Conservation (phyloP, 1,284 basidiomycete species). For the Limonomyces culmigenus region DNA sequence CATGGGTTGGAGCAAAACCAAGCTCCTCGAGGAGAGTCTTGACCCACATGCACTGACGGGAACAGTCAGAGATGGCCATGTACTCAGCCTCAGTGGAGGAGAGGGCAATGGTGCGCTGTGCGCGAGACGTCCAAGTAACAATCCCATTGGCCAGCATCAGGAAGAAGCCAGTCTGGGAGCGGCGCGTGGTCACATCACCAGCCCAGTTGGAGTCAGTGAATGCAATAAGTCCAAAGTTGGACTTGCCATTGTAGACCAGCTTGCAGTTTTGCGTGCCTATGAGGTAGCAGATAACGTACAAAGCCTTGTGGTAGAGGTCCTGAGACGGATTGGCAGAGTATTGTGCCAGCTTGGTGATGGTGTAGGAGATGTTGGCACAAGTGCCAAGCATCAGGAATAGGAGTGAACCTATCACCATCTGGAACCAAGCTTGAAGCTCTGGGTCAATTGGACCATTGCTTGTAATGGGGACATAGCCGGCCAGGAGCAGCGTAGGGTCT, state of each 20-base stretch:
- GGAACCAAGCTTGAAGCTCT: constrained; percentile 8
- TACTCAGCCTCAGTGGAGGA: constrained; percentile 19
- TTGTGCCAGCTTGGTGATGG: constrained; percentile 5
- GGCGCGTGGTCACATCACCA: constrained; percentile 4
- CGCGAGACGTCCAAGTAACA: constrained; percentile 12
- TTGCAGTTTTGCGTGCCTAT: constrained; percentile 9
- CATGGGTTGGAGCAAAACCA: constrained; percentile 4
- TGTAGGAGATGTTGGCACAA: constrained; percentile 15
- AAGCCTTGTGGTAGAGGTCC: constrained; percentile 9
- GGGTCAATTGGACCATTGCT: constrained; percentile 5
- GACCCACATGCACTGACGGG: constrained; percentile 12
- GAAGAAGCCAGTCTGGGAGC: constrained; percentile 11
- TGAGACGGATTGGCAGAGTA: constrained; percentile 4
- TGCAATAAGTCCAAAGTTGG: constrained; percentile 6
- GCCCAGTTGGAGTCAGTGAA: constrained; percentile 15
- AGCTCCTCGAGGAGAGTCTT: constrained; percentile 10
- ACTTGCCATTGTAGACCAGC: constrained; percentile 10
- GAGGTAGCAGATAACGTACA: constrained; percentile 12
- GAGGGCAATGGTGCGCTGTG: constrained; percentile 12
- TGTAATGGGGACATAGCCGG: constrained; percentile 3
- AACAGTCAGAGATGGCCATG: constrained; percentile 12
- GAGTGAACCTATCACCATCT: constrained; percentile 13
- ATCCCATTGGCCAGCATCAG: constrained; percentile 8
- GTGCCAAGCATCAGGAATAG: constrained; percentile 16
- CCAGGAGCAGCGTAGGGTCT: constrained; percentile 7